Evolutionary conservation across 306 rosid species (phyloP), one percentile per base, ranked within the genome.

Genomic region (Cicer bijugum): DNA sequence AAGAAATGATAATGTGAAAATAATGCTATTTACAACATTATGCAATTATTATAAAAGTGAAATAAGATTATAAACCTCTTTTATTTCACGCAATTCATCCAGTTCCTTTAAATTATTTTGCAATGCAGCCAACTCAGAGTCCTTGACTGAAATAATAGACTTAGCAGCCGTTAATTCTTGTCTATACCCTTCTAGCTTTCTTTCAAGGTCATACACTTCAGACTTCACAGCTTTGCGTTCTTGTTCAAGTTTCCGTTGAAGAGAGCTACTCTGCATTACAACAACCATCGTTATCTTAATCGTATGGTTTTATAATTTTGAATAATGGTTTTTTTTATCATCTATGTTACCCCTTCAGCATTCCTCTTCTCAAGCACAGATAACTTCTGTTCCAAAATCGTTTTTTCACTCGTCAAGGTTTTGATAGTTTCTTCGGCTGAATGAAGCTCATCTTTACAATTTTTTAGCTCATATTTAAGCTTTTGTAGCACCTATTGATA

Each of bases 81-180:
- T 94, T 96, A 94, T 88, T 82, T 94, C 99, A 84, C 97, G 86
- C 82, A 94, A 77, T 69, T 94, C 99, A 37, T 94, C 99, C 63
- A 94, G 74, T 78, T 94, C 99, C 89, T 83, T 89, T 14, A 90
- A 80, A 76, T 85, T 86, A 87, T 83, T 86, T 56, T 86, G 91
- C 75, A 90, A 72, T 44, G 80, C 69, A 74, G 72, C 85, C 82
- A 94, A 72, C 80, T 90, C 99, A 46, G 88, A 81, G 78, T 87
- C 89, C 82, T 79, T 90, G 69, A 15, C 82, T 50, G 90, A 81
- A 80, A 89, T 86, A 59, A 86, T 60, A 46, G 90, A 84, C 84
- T 86, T 82, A 19, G 86, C 76, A 57, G 79, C 81, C 72, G 74
- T 74, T 74, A 91, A 75, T 71, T 88, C 91, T 82, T 85, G 90